Conservation (phyloP, 169 alveolate species). For the Plasmodium yoelii region DNA sequence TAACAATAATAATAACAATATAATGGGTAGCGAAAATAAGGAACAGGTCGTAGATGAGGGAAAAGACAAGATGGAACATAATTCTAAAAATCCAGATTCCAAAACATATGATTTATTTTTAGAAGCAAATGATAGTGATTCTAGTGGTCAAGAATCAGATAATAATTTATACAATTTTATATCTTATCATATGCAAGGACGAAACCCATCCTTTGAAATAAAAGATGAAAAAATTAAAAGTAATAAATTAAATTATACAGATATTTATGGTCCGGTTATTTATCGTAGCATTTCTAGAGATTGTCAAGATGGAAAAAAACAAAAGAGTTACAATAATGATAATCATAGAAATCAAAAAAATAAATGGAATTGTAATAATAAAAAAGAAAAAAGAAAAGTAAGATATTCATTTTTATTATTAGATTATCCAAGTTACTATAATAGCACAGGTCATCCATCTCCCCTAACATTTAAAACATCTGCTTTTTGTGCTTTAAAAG, state of each 20-base stretch:
- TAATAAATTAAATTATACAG: slow-evolving; percentile 50
- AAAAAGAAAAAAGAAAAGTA: slow-evolving; percentile 8
- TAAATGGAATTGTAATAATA: slow-evolving; percentile 1
- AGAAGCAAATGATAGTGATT: slow-evolving; percentile 6
- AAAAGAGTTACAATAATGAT: too few relatives aligned
- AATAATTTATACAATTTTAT: slow-evolving; percentile 59
- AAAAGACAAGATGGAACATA: background rate
- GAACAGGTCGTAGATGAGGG: background rate
- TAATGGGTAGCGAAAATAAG: too few relatives aligned
- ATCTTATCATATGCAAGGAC: slow-evolving; percentile 74
- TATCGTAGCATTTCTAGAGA: background rate
- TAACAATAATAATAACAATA: too few relatives aligned
- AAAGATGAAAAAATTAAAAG: slow-evolving; percentile 8
- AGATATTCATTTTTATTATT: slow-evolving; percentile 49
- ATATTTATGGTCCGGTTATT: slow-evolving; percentile 66
- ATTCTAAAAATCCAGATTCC: background rate
- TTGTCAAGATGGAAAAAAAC: too few relatives aligned
- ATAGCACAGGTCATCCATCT: slow-evolving; percentile 76
- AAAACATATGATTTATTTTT: slow-evolving; percentile 39
- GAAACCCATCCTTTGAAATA: slow-evolving; percentile 74
- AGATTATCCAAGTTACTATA: slow-evolving; percentile 69
- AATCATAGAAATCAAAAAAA: slow-evolving; percentile 2
- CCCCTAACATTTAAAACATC: slow-evolving; percentile 69
- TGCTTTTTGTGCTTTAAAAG: slow-evolving; percentile 68
- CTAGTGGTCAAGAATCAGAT: background rate